phyloP scores from a whole-genome alignment of 1,284 basidiomycete species.

The Taiwanofungus camphoratus region DNA sequence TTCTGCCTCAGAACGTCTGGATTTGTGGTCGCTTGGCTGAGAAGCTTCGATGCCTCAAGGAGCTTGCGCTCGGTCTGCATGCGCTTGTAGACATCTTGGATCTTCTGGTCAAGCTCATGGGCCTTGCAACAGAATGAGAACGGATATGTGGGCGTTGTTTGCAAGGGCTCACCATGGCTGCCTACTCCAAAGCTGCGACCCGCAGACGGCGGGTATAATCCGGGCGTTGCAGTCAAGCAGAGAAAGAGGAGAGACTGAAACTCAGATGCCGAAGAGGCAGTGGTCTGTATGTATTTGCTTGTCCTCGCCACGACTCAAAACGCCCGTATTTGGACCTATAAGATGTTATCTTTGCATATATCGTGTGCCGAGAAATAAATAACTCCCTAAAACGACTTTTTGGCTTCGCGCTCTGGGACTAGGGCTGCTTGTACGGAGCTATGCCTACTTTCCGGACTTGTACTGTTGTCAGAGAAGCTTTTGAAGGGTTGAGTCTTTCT shows the following conservation, averaged over 20 bases:
- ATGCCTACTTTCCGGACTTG: constrained; percentile 35
- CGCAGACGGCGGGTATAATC: constrained; percentile 17
- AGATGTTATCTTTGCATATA: constrained; percentile 3
- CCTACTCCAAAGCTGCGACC: constrained; percentile 14
- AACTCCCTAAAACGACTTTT: constrained; percentile 1
- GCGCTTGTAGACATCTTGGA: constrained; percentile 85
- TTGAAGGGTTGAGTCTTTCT: constrained; percentile 27
- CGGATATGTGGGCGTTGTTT: constrained; percentile 6
- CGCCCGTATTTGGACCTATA: constrained; percentile 2
- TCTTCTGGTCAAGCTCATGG: constrained; percentile 81
- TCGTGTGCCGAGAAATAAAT: neutral
- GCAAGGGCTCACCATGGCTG: constrained; percentile 21
- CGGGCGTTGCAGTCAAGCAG: constrained; percentile 13
- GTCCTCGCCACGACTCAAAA: constrained; percentile 17
- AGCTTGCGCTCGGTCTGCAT: constrained; percentile 92
- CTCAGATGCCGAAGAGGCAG: constrained; percentile 17
- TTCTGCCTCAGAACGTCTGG: constrained; percentile 79
- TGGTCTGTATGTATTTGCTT: constrained; percentile 27
- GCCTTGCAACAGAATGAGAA: constrained; percentile 24
- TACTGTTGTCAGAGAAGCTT: constrained; percentile 29
- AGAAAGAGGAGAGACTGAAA: constrained; percentile 9
- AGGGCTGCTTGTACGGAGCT: constrained; percentile 3
- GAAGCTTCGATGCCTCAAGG: constrained; percentile 77
- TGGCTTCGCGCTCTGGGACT: neutral
- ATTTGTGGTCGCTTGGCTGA: constrained; percentile 81